Conservation (phyloP, 176 grass and related monocot species). For the Bromus sterilis region DNA sequence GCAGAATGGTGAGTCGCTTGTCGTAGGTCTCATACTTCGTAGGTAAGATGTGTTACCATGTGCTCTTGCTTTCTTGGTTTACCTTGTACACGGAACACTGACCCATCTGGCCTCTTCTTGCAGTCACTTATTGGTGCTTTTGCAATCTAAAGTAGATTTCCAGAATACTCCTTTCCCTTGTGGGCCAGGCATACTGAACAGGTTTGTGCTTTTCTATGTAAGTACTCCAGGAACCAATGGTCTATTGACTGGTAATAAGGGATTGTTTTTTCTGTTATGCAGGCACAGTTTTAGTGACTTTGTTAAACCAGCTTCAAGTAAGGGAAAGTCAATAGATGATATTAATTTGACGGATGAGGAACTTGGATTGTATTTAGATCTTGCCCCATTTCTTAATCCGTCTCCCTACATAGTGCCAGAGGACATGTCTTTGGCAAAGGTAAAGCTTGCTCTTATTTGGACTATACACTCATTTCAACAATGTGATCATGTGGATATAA, state of each 20-base stretch:
- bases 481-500: not conserved
- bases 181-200: slow-evolving; percentile 76
- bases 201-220: slow-evolving; percentile 39
- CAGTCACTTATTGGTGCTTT: slow-evolving; percentile 92
- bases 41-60: slow-evolving; percentile 38
- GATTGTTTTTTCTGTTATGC: slow-evolving; percentile 9
- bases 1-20: slow-evolving; percentile 74
- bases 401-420: slow-evolving; percentile 90
- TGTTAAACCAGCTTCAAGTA: slow-evolving; percentile 95
- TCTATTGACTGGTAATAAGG: not conserved
- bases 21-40: slow-evolving; percentile 97
- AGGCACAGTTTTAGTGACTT: slow-evolving; percentile 99
- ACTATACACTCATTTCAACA: not conserved
- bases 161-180: slow-evolving; percentile 94
- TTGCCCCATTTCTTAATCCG: slow-evolving; percentile 90
- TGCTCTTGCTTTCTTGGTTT: slow-evolving; percentile 1
- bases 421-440: slow-evolving; percentile 98
- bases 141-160: slow-evolving; percentile 96
- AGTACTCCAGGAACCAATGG: not conserved
- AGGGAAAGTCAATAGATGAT: slow-evolving; percentile 94
- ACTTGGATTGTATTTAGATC: slow-evolving; percentile 84
- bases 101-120: slow-evolving; percentile 8
- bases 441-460: slow-evolving; percentile 23
- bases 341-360: slow-evolving; percentile 88
- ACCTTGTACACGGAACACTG: slow-evolving; percentile 1